Evolutionary conservation across 371 early-diverging fungal genomes (phyloP), one percentile per base, ranked within the genome.

Genomic region (Mycotypha africana): DNA sequence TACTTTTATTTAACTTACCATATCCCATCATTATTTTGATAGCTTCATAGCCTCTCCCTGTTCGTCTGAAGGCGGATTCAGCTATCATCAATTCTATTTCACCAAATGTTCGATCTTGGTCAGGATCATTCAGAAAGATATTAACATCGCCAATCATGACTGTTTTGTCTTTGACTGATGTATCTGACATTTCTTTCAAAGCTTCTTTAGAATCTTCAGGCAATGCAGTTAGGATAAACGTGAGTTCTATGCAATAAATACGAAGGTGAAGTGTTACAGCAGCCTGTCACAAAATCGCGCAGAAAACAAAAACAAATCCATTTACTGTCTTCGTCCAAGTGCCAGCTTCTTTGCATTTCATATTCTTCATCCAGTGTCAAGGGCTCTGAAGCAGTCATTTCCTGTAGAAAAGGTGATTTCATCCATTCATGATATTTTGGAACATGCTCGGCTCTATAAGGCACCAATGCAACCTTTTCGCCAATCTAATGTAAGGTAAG

Each of bases 81-180:
- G 96, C 96, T 57, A 95, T 83, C 96, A 95, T 95, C 14, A 93
- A 81, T 51, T 94, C 95, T 40, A 95, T 82, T 58, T 95, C 96
- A 9, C 91, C 93, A 39, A 79, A 77, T 3, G 70, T 64, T n/a
- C 64, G 65, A 52, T 82, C 83, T 31, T 77, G 63, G 36, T 88
- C 81, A 25, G 67, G 70, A 62, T 91, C 89, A 59, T 89, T 93
- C 36, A 91, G 79, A 55, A 88, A 96, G 28, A 94, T 81, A 58
- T 96, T 96, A 20, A 93, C 91, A 63, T 96, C 95, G 0, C 96
- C 96, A 31, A 92, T 79, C 93, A 96, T 93, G 9, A 63, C 79
- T 43, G 62, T 54, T 16, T 63, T 59, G 5, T 65, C 43, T 15
- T 65, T 63, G 1, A 73, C 57, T 39, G 68, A 67, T 35, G 58